Evolutionary conservation across 2,329 filamentous ascomycete species (phyloP).

Genomic region (Ophiostoma sp.): DNA sequence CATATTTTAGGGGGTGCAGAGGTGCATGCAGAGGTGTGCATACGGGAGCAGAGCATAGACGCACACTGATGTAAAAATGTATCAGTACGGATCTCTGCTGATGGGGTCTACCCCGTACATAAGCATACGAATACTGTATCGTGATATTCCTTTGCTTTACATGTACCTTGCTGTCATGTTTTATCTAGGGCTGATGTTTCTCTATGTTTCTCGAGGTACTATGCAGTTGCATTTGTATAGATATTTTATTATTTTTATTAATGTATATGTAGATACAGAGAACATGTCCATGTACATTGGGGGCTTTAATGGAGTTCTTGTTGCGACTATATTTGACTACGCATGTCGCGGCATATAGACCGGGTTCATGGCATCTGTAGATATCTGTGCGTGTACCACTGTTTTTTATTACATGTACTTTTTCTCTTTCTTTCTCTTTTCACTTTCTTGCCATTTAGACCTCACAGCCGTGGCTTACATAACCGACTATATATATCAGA

Average conservation of each 20-base stretch:
- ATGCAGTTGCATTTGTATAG: background rate
- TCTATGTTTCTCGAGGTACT: background rate
- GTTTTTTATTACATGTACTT: background rate
- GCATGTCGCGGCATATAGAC: slow-evolving; percentile 2
- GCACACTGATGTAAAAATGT: slow-evolving; percentile 2
- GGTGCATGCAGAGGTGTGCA: slow-evolving; percentile 4
- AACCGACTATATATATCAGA: background rate
- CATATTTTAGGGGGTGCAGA: slow-evolving; percentile 7
- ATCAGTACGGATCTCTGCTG: background rate
- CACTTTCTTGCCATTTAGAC: background rate
- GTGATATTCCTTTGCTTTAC: background rate
- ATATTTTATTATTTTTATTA: too few species aligned
- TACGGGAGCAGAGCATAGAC: slow-evolving; percentile 5
- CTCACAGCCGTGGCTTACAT: background rate
- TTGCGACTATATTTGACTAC: background rate
- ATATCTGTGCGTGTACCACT: background rate
- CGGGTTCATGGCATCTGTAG: background rate
- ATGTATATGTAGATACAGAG: too few species aligned
- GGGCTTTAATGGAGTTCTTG: background rate
- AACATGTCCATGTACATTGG: background rate
- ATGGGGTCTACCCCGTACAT: background rate
- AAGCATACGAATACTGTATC: background rate
- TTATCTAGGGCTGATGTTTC: slow-evolving; percentile 1
- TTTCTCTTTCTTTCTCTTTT: too few species aligned
- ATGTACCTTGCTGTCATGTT: slow-evolving; percentile 5